Evolutionary conservation across 306 rosid species (phyloP).

Genomic region (Vigna mungo): DNA sequence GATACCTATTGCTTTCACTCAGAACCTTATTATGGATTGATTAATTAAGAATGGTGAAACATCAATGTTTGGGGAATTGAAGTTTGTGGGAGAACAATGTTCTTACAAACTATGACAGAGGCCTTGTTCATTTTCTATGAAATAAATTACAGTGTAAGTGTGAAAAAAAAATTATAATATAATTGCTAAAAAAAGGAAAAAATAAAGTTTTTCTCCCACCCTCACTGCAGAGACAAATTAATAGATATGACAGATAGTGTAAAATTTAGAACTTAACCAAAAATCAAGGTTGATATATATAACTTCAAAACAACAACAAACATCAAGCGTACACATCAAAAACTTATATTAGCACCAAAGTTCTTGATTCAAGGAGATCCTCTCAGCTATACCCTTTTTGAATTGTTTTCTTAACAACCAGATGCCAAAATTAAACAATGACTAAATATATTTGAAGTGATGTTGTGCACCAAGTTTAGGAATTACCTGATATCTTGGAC

Average conservation of each 20-base stretch:
- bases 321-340: background rate
- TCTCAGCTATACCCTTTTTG: constrained; percentile 10
- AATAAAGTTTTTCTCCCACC: too few species aligned
- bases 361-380: constrained; percentile 27
- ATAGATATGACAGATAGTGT: background rate
- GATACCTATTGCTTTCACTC: too few species aligned
- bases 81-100: too few species aligned
- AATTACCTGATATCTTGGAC: background rate
- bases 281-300: background rate
- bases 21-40: too few species aligned
- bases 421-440: constrained; percentile 20
- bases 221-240: too few species aligned
- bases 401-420: constrained; percentile 25
- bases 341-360: background rate
- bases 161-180: too few species aligned
- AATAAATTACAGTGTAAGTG: too few species aligned
- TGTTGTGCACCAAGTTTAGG: constrained; percentile 18
- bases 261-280: background rate
- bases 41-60: too few species aligned
- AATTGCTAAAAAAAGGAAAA: background rate
- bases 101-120: too few species aligned
- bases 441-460: constrained; percentile 2
- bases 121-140: too few species aligned
- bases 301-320: background rate
- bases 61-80: too few species aligned